Percentiles rank a stretch among this genome's conserved stretches.
Evolutionary conservation across 768 basidiomycete species (phyloP).

Genomic region (Termitomyces sp.): DNA sequence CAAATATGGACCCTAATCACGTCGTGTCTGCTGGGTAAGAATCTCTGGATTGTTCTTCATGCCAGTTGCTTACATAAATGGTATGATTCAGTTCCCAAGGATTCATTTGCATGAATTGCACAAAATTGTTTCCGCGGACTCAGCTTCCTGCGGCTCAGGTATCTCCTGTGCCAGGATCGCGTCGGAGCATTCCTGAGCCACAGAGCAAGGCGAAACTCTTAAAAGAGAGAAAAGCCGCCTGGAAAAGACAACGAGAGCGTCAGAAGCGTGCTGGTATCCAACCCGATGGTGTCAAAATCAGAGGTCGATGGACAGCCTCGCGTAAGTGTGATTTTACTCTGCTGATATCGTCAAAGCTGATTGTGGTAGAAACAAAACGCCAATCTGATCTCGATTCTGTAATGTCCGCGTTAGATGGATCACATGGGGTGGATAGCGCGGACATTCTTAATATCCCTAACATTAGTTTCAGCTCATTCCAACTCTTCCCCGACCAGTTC

Average conservation of each 20-base stretch:
- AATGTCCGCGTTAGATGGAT: slow-evolving; percentile 47
- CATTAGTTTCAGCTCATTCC: slow-evolving; percentile 56
- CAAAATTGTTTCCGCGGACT: slow-evolving; percentile 43
- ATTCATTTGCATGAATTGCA: slow-evolving; percentile 51
- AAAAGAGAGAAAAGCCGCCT: slow-evolving; percentile 39
- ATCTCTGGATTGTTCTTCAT: slow-evolving; percentile 2
- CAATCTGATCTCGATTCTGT: slow-evolving; percentile 39
- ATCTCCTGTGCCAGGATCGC: slow-evolving; percentile 34
- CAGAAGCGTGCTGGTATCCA: slow-evolving; percentile 25
- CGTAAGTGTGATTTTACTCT: slow-evolving; percentile 25
- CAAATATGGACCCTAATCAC: slow-evolving; percentile 53
- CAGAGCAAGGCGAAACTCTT: slow-evolving; percentile 43
- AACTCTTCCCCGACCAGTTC: slow-evolving; percentile 66
- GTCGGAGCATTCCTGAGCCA: slow-evolving; percentile 30
- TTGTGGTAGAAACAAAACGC: slow-evolving; percentile 36
- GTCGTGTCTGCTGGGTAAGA: slow-evolving; percentile 57
- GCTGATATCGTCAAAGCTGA: not conserved
- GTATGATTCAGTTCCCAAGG: slow-evolving; percentile 38
- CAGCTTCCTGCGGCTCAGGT: slow-evolving; percentile 29
- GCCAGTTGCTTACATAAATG: not conserved
- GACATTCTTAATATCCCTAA: slow-evolving; percentile 54
- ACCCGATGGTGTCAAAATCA: slow-evolving; percentile 39
- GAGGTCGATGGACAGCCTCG: slow-evolving; percentile 57
- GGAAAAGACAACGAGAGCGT: slow-evolving; percentile 37
- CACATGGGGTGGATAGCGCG: slow-evolving; percentile 61